These are phyloP conservation scores for Suillus decipiens DNA, from an alignment of 768 basidiomycete genomes.

Conservation along the genomic window DNA sequence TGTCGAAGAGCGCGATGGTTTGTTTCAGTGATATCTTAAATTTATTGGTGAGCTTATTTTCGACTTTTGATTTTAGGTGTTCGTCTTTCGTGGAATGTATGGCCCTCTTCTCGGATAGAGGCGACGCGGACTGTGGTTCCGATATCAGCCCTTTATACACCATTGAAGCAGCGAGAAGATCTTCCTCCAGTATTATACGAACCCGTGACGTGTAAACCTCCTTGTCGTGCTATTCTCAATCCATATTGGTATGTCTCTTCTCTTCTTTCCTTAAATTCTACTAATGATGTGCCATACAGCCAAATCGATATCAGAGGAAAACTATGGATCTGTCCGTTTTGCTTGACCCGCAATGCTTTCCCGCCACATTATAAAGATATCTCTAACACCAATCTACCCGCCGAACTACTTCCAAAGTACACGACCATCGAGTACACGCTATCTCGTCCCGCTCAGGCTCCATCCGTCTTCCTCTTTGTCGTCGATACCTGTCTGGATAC, in stretches of 20 bases:
- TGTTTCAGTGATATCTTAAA: conserved; percentile 24
- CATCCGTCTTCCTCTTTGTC: conserved; percentile 96
- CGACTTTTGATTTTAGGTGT: conserved; percentile 60
- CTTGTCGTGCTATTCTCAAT: conserved; percentile 96
- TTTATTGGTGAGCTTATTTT: conserved; percentile 1
- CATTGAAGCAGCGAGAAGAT: conserved; percentile 91
- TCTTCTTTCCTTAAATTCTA: neutral
- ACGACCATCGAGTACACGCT: conserved; percentile 99
- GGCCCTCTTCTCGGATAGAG: conserved; percentile 97
- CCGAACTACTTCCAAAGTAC: conserved; percentile 95
- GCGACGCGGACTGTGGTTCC: conserved; percentile 97
- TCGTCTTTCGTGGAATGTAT: conserved; percentile 97
- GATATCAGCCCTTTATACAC: conserved; percentile 96
- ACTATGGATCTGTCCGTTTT: conserved; percentile 99
- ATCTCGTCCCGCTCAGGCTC: conserved; percentile 84
- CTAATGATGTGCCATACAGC: conserved; percentile 43
- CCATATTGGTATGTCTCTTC: conserved; percentile 80
- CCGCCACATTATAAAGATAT: conserved; percentile 99
- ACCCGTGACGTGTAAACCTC: conserved; percentile 97
- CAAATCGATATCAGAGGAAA: conserved; percentile 99
- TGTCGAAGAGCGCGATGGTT: conserved; percentile 95
- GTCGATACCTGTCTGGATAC: conserved; percentile 96
- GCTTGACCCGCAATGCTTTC: conserved; percentile 94
- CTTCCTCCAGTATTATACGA: conserved; percentile 96
- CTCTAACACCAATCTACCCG: conserved; percentile 93